These are phyloP conservation scores for Aspergillus sclerotiicarbonarius DNA, from an alignment of 495 filamentous ascomycete species.

Conservation along the genomic window DNA sequence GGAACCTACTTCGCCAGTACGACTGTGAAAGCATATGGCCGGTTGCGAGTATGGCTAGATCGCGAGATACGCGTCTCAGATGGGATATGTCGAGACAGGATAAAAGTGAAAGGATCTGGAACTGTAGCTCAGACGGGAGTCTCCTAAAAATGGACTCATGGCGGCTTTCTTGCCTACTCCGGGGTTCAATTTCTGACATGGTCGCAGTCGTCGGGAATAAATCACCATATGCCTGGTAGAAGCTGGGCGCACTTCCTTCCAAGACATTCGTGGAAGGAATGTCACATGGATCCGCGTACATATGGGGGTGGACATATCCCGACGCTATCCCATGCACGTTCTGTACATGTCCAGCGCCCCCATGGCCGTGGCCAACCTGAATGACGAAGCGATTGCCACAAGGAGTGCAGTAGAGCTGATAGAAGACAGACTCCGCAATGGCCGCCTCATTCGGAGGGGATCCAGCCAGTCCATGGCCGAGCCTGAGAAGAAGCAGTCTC, in stretches of 20 bases:
- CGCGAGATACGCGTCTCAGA: constrained; percentile 11
- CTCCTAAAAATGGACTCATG: constrained; percentile 1
- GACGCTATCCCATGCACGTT: neutral
- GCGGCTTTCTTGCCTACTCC: neutral
- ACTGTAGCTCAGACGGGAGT: constrained; percentile 8
- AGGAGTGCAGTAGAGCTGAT: constrained; percentile 15
- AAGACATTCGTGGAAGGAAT: constrained; percentile 15
- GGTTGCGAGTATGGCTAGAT: constrained; percentile 4
- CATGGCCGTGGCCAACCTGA: constrained; percentile 18
- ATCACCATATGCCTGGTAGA: neutral
- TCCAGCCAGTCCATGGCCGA: constrained; percentile 9
- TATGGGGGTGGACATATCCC: constrained; percentile 3
- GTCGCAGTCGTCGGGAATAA: neutral
- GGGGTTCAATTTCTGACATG: neutral
- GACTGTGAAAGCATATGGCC: constrained; percentile 11
- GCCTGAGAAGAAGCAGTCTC: constrained; percentile 17
- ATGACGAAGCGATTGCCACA: constrained; percentile 8
- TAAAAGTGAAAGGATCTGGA: constrained; percentile 13
- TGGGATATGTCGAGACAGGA: constrained; percentile 3
- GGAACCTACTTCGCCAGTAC: constrained; percentile 20
- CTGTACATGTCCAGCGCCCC: constrained; percentile 14
- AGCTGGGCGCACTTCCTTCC: too few relatives aligned
- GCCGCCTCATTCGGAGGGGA: neutral
- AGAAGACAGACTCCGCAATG: constrained; percentile 14
- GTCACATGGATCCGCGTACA: constrained; percentile 12